Percentiles rank a stretch among this genome's conserved stretches.
Conservation (phyloP, 805 yeast species). For the Candida schatavii region DNA sequence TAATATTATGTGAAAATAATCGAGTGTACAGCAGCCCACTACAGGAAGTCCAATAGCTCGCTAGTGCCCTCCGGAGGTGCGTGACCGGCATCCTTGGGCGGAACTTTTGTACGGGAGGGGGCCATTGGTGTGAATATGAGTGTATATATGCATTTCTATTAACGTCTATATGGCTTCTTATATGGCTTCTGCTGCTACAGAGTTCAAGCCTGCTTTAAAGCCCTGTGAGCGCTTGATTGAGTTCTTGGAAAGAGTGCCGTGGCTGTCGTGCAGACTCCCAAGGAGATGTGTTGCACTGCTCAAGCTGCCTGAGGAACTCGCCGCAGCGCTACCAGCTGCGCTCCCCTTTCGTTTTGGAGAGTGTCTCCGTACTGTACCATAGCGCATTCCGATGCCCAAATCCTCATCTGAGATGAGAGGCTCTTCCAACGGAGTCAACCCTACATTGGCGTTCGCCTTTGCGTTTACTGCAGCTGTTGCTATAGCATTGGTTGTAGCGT, state of each 20-base stretch:
- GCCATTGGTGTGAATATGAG: background rate
- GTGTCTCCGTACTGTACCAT: constrained; percentile 14
- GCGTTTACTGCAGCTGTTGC: background rate
- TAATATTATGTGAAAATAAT: no score
- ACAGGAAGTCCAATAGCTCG: no score
- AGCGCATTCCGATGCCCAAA: constrained; percentile 13
- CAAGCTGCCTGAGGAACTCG: background rate
- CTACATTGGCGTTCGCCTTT: background rate
- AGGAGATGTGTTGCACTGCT: background rate
- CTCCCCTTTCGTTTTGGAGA: background rate
- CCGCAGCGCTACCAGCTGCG: background rate
- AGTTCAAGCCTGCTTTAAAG: constrained; percentile 6
- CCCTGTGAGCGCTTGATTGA: constrained; percentile 8
- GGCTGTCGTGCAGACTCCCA: background rate
- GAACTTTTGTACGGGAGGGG: background rate
- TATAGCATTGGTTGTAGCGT: background rate
- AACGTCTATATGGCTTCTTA: background rate
- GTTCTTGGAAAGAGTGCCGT: background rate
- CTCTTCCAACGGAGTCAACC: background rate
- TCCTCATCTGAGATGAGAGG: constrained; percentile 5
- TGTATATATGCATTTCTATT: background rate
- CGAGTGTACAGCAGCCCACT: no score
- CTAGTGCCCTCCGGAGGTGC: no score
- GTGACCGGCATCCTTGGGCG: no score
- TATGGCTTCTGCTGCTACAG: background rate